Evolutionary conservation across 2,329 filamentous ascomycete genomes (phyloP).

Genomic region (Alternaria brassicicola): DNA sequence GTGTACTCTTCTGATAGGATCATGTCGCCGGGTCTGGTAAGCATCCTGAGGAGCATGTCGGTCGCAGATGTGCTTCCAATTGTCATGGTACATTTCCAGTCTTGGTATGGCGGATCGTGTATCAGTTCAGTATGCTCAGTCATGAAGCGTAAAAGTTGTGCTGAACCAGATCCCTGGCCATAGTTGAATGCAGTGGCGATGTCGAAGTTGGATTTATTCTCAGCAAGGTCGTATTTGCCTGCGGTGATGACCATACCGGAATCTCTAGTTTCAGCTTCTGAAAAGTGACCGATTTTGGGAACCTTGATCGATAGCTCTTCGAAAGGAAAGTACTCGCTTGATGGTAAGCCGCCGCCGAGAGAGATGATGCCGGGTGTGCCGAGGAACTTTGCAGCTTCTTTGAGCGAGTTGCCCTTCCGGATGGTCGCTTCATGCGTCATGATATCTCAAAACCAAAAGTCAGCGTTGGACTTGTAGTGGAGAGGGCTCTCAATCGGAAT

Average conservation of each 20-base stretch:
- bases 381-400: constrained; percentile 79
- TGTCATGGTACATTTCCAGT: constrained; percentile 86
- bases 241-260: constrained; percentile 67
- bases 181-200: constrained; percentile 92
- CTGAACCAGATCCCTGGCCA: constrained; percentile 81
- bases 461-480: not conserved
- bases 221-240: constrained; percentile 81
- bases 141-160: constrained; percentile 86
- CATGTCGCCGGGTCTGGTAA: constrained; percentile 76
- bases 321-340: constrained; percentile 90
- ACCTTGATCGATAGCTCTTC: constrained; percentile 77
- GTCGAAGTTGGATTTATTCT: constrained; percentile 70
- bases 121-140: constrained; percentile 96
- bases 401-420: constrained; percentile 67
- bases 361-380: constrained; percentile 86
- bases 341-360: constrained; percentile 88
- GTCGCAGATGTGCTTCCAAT: constrained; percentile 85
- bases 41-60: constrained; percentile 82
- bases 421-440: constrained; percentile 61
- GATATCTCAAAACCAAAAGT: constrained; percentile 41
- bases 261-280: constrained; percentile 68
- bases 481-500: not conserved
- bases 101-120: constrained; percentile 82
- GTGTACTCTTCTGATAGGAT: constrained; percentile 90
- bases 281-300: constrained; percentile 71